These are phyloP conservation scores for Hypholoma fasciculare DNA, from an alignment of 768 basidiomycete species.

Conservation along the genomic window DNA sequence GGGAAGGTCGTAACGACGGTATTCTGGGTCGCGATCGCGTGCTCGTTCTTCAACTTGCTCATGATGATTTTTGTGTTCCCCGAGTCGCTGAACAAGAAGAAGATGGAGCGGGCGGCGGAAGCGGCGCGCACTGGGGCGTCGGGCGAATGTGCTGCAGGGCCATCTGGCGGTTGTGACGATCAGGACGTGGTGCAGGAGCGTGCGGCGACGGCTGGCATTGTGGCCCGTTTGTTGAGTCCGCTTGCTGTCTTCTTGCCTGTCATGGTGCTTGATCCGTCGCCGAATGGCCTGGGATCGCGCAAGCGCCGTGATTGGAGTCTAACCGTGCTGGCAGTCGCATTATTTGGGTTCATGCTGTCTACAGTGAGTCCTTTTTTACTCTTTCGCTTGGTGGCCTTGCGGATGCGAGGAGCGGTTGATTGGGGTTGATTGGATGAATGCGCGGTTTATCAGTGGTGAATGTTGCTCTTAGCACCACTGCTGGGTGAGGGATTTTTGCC, in stretches of 20 bases:
- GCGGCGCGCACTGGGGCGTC: slow-evolving; percentile 11
- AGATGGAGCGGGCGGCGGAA: slow-evolving; percentile 31
- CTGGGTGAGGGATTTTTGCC: slow-evolving; percentile 3
- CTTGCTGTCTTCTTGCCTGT: slow-evolving; percentile 74
- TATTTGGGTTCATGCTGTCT: slow-evolving; percentile 68
- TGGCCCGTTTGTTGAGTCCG: slow-evolving; percentile 50
- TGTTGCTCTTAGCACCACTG: neutral
- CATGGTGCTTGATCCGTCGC: slow-evolving; percentile 38
- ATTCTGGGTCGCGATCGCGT: slow-evolving; percentile 46
- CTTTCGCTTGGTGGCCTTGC: neutral
- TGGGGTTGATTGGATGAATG: neutral
- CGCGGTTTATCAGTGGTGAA: neutral
- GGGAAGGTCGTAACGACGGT: slow-evolving; percentile 41
- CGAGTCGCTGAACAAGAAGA: slow-evolving; percentile 52
- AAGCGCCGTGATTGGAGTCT: slow-evolving; percentile 76
- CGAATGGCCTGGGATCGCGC: slow-evolving; percentile 33
- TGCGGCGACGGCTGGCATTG: slow-evolving; percentile 10
- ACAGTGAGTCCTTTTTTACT: slow-evolving; percentile 45
- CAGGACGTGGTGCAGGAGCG: neutral
- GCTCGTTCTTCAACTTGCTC: slow-evolving; percentile 54
- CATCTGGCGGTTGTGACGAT: neutral
- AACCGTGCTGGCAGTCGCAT: slow-evolving; percentile 62
- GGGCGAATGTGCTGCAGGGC: slow-evolving; percentile 14
- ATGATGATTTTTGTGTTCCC: slow-evolving; percentile 72
- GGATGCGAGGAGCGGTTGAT: neutral